Base-by-base conservation (phyloP, 2,329 filamentous ascomycete species). In the Akanthomyces lecanii region DNA sequence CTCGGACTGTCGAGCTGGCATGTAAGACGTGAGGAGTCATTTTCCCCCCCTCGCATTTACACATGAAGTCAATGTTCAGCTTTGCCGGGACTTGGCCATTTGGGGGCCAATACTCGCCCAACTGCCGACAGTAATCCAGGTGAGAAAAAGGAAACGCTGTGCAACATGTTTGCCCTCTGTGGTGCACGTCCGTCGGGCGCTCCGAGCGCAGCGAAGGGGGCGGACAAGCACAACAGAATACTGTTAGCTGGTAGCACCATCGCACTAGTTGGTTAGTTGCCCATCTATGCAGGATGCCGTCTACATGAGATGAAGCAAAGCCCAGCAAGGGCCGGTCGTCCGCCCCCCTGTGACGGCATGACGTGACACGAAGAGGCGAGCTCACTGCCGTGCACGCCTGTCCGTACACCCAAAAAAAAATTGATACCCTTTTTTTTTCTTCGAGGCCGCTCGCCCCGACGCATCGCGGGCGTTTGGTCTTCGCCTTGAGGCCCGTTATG, bases 401-500 rank as follows among this genome's bases (percentile, higher is more conserved):
- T 33, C 8, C 30, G 21, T 21, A 33, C 5, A 8, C 5, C 30
- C 30, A 33, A 33, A 8, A 33, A 8, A 33, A 8, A 8, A 33
- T 5, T 5, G 30, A 33, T 5, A 33, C 8, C 8, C 8, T 38
- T 10, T 38, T 38, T 38, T 12, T 12, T 38, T 38, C 36, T 38
- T 21, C 21, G 21, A 30, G 28, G 38, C 10, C 10, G 38, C 38
- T 40, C 10, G 38, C 38, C 14, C 10, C 5, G 38, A 40, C 14
- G 38, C 38, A 40, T 40, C 38, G 38, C 12, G 14, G 38, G 14
- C 12, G 38, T 16, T 7, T 5, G 38, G 12, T 40, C 3, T 21
- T 53, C 50, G 50, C 59, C 59, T 61, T 48, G 59, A 23, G 59
- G 50, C 59, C 59, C 12, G 50, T 61, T 61, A 61, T 61, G 59